phyloP scores from a whole-genome alignment of 106 monocot species.

The Dioscorea alata region DNA sequence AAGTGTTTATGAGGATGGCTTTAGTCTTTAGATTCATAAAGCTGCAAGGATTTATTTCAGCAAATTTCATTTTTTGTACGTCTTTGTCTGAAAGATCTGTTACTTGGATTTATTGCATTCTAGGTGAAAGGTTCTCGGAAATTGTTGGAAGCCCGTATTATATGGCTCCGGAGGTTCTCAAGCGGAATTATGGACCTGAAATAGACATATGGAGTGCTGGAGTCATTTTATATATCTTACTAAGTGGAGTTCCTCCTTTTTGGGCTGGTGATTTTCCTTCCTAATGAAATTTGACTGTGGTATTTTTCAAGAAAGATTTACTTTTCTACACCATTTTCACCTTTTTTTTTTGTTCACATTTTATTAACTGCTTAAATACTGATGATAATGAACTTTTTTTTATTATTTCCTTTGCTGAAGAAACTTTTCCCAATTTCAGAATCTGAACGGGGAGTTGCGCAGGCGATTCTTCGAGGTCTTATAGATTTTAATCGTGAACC shows the following conservation, averaged over 20 bases:
- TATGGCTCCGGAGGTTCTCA: conserved; percentile 83
- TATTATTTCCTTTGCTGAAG: background rate
- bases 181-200: conserved; percentile 80
- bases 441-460: conserved; percentile 98
- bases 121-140: conserved; percentile 76
- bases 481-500: conserved; percentile 99
- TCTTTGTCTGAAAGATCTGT: no score
- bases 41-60: no score
- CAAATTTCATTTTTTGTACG: no score
- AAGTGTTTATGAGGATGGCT: no score
- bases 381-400: no score
- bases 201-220: conserved; percentile 90
- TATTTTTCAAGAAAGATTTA: background rate
- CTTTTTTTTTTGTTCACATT: background rate
- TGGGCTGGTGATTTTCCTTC: conserved; percentile 53
- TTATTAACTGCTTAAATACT: background rate
- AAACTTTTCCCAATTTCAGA: conserved; percentile 41
- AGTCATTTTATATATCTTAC: conserved; percentile 75
- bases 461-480: conserved; percentile 89
- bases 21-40: no score
- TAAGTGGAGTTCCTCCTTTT: conserved; percentile 81
- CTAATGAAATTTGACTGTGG: background rate
- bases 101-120: background rate
- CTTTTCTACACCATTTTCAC: no score
- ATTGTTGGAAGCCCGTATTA: conserved; percentile 88